Evolutionary conservation across 306 rosid genomes (phyloP).

Genomic region (Mimosa bimucronata): DNA sequence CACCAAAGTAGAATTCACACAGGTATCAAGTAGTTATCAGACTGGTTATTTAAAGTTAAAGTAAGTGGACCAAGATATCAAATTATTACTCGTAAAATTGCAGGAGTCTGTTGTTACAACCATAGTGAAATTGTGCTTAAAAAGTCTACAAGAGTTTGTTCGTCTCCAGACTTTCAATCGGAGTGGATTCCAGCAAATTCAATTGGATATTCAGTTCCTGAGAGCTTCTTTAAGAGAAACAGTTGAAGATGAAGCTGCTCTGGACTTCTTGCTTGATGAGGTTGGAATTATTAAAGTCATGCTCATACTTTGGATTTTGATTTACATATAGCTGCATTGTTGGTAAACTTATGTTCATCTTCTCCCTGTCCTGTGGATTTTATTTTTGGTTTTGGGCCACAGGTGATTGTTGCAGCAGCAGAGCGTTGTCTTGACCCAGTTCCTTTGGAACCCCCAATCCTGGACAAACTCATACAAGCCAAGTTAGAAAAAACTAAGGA

Average conservation of each 20-base stretch:
- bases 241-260: constrained; percentile 78
- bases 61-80: constrained; percentile 29
- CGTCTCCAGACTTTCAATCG: constrained; percentile 85
- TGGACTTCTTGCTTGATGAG: constrained; percentile 94
- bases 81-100: constrained; percentile 44
- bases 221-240: constrained; percentile 73
- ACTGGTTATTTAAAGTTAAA: constrained; percentile 23
- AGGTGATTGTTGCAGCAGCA: constrained; percentile 84
- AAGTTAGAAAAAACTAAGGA: constrained; percentile 66
- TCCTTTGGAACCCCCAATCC: constrained; percentile 80
- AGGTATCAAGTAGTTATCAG: constrained; percentile 51
- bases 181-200: constrained; percentile 96
- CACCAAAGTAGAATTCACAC: constrained; percentile 87
- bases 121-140: constrained; percentile 73
- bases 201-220: constrained; percentile 81
- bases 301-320: neutral
- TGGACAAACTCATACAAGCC: constrained; percentile 81
- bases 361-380: neutral
- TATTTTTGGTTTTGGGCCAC: constrained; percentile 32
- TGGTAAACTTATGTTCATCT: neutral
- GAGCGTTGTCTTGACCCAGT: constrained; percentile 93
- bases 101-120: constrained; percentile 85
- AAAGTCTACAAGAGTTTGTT: constrained; percentile 86
- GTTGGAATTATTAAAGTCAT: constrained; percentile 38
- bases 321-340: neutral